Evolutionary conservation across 257 asterid genomes (phyloP), one percentile per base, ranked within the genome.

Genomic region (Schizonepeta tenuifolia): DNA sequence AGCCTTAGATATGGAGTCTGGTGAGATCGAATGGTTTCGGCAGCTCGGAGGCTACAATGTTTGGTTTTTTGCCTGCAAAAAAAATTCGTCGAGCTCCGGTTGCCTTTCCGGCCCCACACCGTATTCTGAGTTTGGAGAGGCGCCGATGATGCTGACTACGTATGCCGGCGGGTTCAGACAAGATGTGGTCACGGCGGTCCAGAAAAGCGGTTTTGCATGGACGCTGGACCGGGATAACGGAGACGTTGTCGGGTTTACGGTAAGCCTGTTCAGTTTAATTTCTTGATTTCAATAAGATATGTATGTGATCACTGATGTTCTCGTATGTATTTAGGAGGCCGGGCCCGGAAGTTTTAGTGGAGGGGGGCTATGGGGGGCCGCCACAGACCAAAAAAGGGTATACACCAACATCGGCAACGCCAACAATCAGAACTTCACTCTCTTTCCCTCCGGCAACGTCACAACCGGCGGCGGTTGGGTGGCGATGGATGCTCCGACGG

Each of bases 131-230:
- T 50, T 50, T 12, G 56, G 56, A 6, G 56, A 50, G 56, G 56
- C 56, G 26, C 56, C 56, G 24, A 50, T 50, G 56, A 50, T 50
- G 56, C 56, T 50, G 11, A 50, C 56, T 0, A 50, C 24, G 8
- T 15, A 22, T 9, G 54, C 4, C 17, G 72, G 75, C 40, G 83
- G 82, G 3, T 54, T 53, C 3, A 68, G 41, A 21, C 73, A 28
- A 15, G 87, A 82, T 4, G 61, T 86, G 17, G 82, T 84, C 8
- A 78, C 44, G 8, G 79, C 85, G 15, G 92, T 87, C 43, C 92
- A 87, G 75, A 84, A 87, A 44, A 84, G 86, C 69, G 92, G 92
- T 13, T 77, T 78, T 2, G 88, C 88, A 0, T 87, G 90, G 88
- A 81, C 90, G 5, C 17, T 87, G 59, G 70, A 81, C 60, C 79